Conservation (phyloP, 1,284 basidiomycete genomes). For the Trichosporon ovoides region DNA sequence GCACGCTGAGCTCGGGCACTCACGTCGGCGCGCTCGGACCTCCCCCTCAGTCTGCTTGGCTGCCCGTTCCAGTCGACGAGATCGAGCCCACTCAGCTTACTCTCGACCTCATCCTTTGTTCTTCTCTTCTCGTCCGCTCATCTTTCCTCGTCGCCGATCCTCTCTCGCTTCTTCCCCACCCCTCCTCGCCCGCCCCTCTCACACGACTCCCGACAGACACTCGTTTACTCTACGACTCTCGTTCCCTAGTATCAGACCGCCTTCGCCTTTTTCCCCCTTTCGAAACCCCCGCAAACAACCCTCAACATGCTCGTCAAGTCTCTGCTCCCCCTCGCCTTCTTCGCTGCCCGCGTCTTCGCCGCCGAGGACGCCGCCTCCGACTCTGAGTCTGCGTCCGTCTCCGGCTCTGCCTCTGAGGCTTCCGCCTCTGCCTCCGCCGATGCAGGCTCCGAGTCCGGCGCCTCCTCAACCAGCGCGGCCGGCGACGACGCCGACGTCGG, state of each 20-base stretch:
- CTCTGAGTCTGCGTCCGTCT: not conserved
- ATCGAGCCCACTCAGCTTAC: not conserved
- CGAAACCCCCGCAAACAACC: not conserved
- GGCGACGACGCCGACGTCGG: conserved; percentile 12
- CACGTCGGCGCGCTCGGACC: not conserved
- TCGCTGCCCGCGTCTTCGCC: not conserved
- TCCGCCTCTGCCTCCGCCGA: not conserved
- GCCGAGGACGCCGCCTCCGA: not conserved
- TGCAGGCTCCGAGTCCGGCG: not conserved
- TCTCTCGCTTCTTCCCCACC: not conserved
- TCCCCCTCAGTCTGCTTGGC: not conserved
- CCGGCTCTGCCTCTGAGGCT: not conserved
- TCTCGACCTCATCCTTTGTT: not conserved
- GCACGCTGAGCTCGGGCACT: not conserved
- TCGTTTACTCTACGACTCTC: not conserved
- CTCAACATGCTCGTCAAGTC: not conserved
- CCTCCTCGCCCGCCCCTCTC: not conserved
- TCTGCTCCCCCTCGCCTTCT: not conserved
- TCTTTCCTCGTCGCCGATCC: too few relatives aligned
- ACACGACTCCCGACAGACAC: not conserved
- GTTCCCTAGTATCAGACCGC: too few relatives aligned
- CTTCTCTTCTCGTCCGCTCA: not conserved
- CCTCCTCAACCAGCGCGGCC: not conserved
- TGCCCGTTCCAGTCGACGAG: not conserved
- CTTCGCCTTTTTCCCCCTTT: not conserved